Conservation (phyloP, 345 rosid genomes). For the Arabis alpina region DNA sequence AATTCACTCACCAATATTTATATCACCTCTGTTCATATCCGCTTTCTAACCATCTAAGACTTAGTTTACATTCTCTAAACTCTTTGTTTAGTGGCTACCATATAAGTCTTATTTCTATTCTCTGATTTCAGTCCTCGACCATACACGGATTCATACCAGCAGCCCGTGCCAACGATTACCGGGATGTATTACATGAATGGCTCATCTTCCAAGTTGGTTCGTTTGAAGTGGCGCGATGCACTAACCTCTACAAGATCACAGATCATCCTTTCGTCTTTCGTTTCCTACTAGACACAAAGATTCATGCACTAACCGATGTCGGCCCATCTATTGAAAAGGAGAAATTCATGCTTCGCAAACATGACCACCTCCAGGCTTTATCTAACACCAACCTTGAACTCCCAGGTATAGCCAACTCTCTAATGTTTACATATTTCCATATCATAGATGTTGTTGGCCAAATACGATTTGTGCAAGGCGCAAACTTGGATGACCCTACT, state of each 20-base stretch:
- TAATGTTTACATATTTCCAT: not conserved
- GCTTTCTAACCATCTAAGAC: no score
- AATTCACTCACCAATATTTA: not conserved
- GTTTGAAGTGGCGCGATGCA: not conserved
- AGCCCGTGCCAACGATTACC: not conserved
- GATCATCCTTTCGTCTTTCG: not conserved
- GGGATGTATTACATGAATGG: not conserved
- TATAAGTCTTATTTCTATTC: no score
- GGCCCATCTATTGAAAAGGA: not conserved
- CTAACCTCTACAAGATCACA: not conserved
- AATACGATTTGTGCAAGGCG: not conserved
- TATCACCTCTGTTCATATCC: not conserved
- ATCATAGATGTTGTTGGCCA: not conserved
- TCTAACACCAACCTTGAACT: not conserved
- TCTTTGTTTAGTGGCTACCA: no score
- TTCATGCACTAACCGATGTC: not conserved
- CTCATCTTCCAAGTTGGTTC: not conserved
- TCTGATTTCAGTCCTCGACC: not conserved
- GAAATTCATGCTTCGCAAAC: not conserved
- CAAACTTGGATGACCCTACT: not conserved
- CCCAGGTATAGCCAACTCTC: not conserved
- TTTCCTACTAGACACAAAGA: not conserved
- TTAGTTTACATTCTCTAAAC: not conserved
- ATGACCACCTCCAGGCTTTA: not conserved
- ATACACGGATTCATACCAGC: not conserved